phyloP scores from a whole-genome alignment of 208 protist species.

The Trypanosoma rangeli region DNA sequence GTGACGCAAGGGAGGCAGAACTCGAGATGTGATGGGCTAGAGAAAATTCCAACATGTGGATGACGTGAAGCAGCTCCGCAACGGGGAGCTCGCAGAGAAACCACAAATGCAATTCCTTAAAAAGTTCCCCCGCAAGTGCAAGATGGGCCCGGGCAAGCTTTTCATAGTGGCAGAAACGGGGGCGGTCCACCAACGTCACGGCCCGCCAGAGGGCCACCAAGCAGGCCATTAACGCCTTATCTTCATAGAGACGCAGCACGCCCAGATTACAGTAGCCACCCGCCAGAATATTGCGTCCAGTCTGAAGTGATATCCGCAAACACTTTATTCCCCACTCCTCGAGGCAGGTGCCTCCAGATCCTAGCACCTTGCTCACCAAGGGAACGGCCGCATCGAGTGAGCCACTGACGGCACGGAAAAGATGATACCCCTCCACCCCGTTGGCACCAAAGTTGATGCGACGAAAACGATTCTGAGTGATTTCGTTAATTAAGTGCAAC shows the following conservation, averaged over 20 bases:
- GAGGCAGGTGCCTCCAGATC: slow-evolving; percentile 3
- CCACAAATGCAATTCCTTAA: slow-evolving; percentile 43
- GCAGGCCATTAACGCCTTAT: slow-evolving; percentile 32
- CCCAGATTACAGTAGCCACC: slow-evolving; percentile 66
- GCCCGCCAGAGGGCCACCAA: slow-evolving; percentile 42
- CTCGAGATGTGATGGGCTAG: slow-evolving; percentile 12
- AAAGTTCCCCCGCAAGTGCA: slow-evolving; percentile 36
- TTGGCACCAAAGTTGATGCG: slow-evolving; percentile 30
- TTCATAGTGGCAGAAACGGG: slow-evolving; percentile 34
- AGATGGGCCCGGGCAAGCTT: slow-evolving; percentile 40
- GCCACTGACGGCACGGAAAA: slow-evolving; percentile 26
- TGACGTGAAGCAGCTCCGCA: slow-evolving; percentile 34
- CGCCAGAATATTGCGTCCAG: slow-evolving; percentile 43
- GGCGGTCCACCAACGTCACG: slow-evolving; percentile 26
- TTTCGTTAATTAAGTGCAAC: slow-evolving; percentile 28
- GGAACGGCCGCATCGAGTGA: slow-evolving; percentile 2
- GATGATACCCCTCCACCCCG: slow-evolving; percentile 27
- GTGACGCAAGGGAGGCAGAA: slow-evolving; percentile 4
- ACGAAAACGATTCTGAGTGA: slow-evolving; percentile 30
- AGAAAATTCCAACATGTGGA: slow-evolving; percentile 47
- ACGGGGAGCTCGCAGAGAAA: slow-evolving; percentile 40
- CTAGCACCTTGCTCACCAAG: slow-evolving; percentile 10
- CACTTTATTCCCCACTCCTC: slow-evolving; percentile 62
- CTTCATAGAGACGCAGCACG: slow-evolving; percentile 51
- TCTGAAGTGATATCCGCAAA: slow-evolving; percentile 35